Evolutionary conservation across 2,329 filamentous ascomycete genomes (phyloP).

Genomic region (Verticillium klebahnii): DNA sequence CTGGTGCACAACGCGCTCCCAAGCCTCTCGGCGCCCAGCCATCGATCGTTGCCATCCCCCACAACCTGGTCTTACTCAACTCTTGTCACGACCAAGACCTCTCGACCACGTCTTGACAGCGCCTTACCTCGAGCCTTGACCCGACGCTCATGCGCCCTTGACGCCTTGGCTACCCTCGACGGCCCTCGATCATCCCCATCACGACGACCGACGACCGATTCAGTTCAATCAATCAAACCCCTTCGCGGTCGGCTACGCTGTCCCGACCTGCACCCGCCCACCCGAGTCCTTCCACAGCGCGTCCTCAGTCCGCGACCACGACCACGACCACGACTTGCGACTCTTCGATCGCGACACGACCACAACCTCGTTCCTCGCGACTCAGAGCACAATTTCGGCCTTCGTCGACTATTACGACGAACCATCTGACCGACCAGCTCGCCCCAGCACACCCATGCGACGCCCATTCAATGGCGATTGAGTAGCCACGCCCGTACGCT

Average conservation of each 20-base stretch:
- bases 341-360: conserved; percentile 3
- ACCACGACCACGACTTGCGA: conserved; percentile 4
- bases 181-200: background rate
- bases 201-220: background rate
- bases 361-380: background rate
- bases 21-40: conserved; percentile 16
- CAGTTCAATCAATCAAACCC: background rate
- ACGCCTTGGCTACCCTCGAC: background rate
- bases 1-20: background rate
- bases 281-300: conserved; percentile 4
- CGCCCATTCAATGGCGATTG: conserved; percentile 27
- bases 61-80: conserved; percentile 11
- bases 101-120: background rate
- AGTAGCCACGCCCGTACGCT: conserved; percentile 16
- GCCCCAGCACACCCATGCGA: background rate
- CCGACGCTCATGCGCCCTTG: conserved; percentile 1
- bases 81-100: conserved; percentile 2
- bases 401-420: background rate
- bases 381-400: background rate
- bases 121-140: background rate
- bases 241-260: background rate
- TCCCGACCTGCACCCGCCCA: conserved; percentile 5
- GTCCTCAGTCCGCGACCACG: conserved; percentile 6
- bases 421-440: background rate
- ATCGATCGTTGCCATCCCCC: conserved; percentile 15